Evolutionary conservation across 2,329 filamentous ascomycete species (phyloP), one percentile per base, ranked within the genome.

Genomic region (Alternaria viburni): DNA sequence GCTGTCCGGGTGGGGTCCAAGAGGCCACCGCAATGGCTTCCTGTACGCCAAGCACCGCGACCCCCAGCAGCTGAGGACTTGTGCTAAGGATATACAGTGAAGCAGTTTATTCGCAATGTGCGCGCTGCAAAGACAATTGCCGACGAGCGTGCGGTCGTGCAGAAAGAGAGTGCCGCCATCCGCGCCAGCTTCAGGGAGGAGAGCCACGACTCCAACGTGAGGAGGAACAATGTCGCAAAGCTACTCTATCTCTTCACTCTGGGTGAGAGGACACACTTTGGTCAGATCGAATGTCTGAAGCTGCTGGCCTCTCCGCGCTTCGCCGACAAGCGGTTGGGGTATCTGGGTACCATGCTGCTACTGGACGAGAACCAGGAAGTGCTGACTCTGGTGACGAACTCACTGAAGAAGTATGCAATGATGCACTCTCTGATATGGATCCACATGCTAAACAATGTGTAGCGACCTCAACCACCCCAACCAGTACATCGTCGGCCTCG

Each of bases 51-150:
- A 74, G 67, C 73, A 69, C 64, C 64, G 52, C 56, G 61, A 46
- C 54, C 58, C 66, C 59, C 49, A 46, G 59, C 69, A 66, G 67
- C 69, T 62, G 49, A 61, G 57, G 54, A 57, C 66, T 67, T 68
- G 62, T 76, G 69, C 75, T 79, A 69, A 79, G 69, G 44, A 66
- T 64, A 59, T 66, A 54, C 78, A 98, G 96, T 99, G 81, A 99
- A 99, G 85, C 96, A 98, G 84, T 99, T 99, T 84, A 99, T 99
- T 83, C 94, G 96, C 80, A 98, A 97, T 83, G 96, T 99, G 79
- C 93, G 96, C 80, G 95, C 96, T 66, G 93, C 96, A 65, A 99
- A 99, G 86, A 99, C 96, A 36, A 97, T 99, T 79, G 96, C 96
- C 80, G 96, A 99, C 83, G 96, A 99, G 85, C 90, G 96, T 79